Evolutionary conservation across 2,329 filamentous ascomycete species (phyloP), one percentile per base, ranked within the genome.

Genomic region (Didymella sp.): DNA sequence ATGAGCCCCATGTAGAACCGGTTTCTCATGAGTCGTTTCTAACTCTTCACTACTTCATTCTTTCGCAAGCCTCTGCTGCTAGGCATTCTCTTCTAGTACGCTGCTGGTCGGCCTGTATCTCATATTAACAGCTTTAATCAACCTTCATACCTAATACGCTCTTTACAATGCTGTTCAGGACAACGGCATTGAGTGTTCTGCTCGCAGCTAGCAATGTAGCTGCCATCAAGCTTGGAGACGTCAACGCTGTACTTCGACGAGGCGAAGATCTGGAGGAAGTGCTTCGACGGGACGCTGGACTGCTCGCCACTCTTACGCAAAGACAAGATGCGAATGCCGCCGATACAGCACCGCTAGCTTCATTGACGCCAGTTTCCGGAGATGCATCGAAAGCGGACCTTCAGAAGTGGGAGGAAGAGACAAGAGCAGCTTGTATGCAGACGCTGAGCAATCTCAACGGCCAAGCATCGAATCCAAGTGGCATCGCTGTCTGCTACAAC

Each of bases 401-500:
- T 12, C 62, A 65, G 1, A 64, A 72, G 57, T 78, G 76, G 76
- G 70, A 76, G 49, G 65, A 64, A 21, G 60, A 77, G 42, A 77
- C 76, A n/a, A 64, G 69, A 48, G 52, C 77, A 11, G 87, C 87
- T 21, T 95, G 91, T 74, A 78, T 77, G 41, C 67, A 77, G 21
- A 81, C 84, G 8, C 79, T 95, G 17, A 73, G 75, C 2, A 72
- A 76, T 24, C 80, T 92, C 45, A 78, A 80, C 13, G 77, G 76
- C 11, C 78, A 82, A 58, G 84, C 87, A 38, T 83, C 84, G 22
- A 94, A 93, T 64, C 89, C 89, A 5, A 89, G 89, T 9, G 91
- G 91, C 47, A 85, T 91, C 44, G 89, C 88, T 56, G 85, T 91
- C 44, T 96, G 91, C 82, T 95, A 94, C 79, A 96, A 95, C 73